Evolutionary conservation across 768 basidiomycete species (phyloP).

Genomic region (Mycena amicta): DNA sequence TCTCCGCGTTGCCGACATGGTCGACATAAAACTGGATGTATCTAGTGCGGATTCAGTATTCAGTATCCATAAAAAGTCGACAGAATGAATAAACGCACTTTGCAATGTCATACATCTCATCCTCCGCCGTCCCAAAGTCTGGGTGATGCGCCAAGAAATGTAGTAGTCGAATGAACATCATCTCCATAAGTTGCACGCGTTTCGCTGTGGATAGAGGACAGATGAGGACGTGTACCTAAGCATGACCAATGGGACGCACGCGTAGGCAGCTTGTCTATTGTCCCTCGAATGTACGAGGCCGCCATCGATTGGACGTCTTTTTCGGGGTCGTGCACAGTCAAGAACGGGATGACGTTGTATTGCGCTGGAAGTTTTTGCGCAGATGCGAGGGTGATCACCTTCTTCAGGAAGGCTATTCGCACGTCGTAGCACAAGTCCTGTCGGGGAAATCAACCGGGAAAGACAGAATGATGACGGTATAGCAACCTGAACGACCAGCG

Average conservation of each 20-base stretch:
- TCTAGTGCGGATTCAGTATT: slow-evolving; percentile 42
- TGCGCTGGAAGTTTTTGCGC: slow-evolving; percentile 64
- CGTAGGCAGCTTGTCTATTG: slow-evolving; percentile 49
- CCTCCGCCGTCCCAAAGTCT: slow-evolving; percentile 73
- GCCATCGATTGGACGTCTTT: slow-evolving; percentile 70
- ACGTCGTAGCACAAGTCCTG: slow-evolving; percentile 91
- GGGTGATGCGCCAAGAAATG: slow-evolving; percentile 94
- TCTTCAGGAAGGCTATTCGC: slow-evolving; percentile 74
- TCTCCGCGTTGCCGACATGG: slow-evolving; percentile 75
- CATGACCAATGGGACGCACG: slow-evolving; percentile 38
- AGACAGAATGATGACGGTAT: not conserved
- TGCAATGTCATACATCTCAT: slow-evolving; percentile 75
- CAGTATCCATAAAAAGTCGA: not conserved
- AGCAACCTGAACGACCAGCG: slow-evolving; percentile 75
- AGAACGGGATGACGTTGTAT: slow-evolving; percentile 84
- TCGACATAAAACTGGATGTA: slow-evolving; percentile 90
- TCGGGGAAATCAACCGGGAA: slow-evolving; percentile 2
- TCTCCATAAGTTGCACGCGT: slow-evolving; percentile 71
- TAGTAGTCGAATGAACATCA: slow-evolving; percentile 82
- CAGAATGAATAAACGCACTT: slow-evolving; percentile 54
- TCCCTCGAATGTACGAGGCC: slow-evolving; percentile 53
- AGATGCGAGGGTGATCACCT: slow-evolving; percentile 68
- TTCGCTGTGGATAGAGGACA: slow-evolving; percentile 38
- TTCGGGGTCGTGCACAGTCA: slow-evolving; percentile 92
- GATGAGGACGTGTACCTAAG: not conserved